Conservation (phyloP, 331 rosid species). For the Dryas integrifolia region DNA sequence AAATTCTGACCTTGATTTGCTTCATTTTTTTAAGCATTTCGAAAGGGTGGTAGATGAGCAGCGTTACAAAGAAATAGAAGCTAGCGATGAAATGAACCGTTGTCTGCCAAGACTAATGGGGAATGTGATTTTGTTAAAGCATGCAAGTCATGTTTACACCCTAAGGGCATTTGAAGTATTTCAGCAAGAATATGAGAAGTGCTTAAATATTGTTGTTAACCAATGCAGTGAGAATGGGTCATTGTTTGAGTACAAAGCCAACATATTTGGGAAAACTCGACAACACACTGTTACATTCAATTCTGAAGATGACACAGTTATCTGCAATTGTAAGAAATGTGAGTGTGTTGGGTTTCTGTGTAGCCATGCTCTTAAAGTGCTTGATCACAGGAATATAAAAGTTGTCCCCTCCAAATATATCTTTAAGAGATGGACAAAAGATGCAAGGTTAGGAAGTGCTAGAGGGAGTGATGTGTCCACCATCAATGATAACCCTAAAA, state of each 20-base stretch:
- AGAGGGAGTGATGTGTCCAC: constrained; percentile 30
- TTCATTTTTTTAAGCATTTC: constrained; percentile 51
- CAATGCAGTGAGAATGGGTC: constrained; percentile 39
- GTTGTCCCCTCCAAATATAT: constrained; percentile 52
- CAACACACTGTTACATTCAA: constrained; percentile 44
- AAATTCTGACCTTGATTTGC: constrained; percentile 39
- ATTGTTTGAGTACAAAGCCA: constrained; percentile 45
- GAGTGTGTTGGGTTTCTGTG: constrained; percentile 63
- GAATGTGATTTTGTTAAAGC: constrained; percentile 50
- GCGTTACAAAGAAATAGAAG: constrained; percentile 59
- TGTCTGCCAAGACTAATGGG: constrained; percentile 57
- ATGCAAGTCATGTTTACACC: constrained; percentile 47
- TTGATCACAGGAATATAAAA: constrained; percentile 59
- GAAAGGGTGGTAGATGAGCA: constrained; percentile 52
- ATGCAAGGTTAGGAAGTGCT: constrained; percentile 43
- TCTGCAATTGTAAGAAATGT: constrained; percentile 59
- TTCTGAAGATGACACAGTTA: constrained; percentile 43
- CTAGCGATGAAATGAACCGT: constrained; percentile 48
- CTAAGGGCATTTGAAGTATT: constrained; percentile 60
- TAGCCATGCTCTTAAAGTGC: constrained; percentile 64
- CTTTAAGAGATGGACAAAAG: constrained; percentile 59
- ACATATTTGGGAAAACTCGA: constrained; percentile 45
- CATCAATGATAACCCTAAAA: constrained; percentile 39
- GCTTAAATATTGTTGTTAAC: constrained; percentile 54
- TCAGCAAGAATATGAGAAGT: constrained; percentile 55